These are phyloP conservation scores for Globisporangium takayamanum DNA, from an alignment of 352 stramenopile species.

Conservation along the genomic window DNA sequence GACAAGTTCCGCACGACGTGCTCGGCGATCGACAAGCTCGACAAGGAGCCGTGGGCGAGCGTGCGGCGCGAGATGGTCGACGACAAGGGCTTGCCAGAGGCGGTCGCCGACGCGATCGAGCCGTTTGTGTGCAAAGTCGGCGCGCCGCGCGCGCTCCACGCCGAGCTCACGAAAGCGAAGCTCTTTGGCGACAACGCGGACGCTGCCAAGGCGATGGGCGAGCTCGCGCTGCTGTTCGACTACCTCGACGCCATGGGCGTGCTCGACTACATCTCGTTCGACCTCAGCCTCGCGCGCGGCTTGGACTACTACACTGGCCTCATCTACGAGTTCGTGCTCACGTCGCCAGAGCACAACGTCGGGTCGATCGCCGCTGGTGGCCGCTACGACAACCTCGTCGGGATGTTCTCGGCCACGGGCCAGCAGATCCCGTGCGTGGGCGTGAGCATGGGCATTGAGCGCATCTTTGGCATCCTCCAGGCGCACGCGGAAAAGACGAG, in stretches of 20 bases:
- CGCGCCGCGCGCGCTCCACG: slow-evolving; percentile 81
- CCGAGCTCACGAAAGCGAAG: slow-evolving; percentile 57
- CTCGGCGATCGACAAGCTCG: slow-evolving; percentile 98
- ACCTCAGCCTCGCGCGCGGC: slow-evolving; percentile 95
- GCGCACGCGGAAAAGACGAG: slow-evolving; percentile 75
- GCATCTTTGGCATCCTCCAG: slow-evolving; percentile 98
- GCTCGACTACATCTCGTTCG: slow-evolving; percentile 93
- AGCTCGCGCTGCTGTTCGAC: slow-evolving; percentile 94
- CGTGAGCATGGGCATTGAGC: slow-evolving; percentile 97
- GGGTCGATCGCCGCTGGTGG: slow-evolving; percentile 96
- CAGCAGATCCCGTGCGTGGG: slow-evolving; percentile 97
- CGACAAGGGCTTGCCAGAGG: slow-evolving; percentile 91
- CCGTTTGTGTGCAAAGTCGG: slow-evolving; percentile 91
- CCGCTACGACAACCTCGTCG: slow-evolving; percentile 98
- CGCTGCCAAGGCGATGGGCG: slow-evolving; percentile 81
- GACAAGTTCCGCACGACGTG: slow-evolving; percentile 98
- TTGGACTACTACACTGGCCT: slow-evolving; percentile 99
- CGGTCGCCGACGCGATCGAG: slow-evolving; percentile 93
- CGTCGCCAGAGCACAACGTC: slow-evolving; percentile 85
- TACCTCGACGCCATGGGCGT: slow-evolving; percentile 97
- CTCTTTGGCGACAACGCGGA: slow-evolving; percentile 90
- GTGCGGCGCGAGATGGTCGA: slow-evolving; percentile 94
- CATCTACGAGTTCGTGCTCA: slow-evolving; percentile 98
- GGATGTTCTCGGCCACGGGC: slow-evolving; percentile 94
- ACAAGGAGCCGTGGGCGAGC: slow-evolving; percentile 95